phyloP scores from a whole-genome alignment of 2,329 filamentous ascomycete species.

The Chaetomium strumarium region DNA sequence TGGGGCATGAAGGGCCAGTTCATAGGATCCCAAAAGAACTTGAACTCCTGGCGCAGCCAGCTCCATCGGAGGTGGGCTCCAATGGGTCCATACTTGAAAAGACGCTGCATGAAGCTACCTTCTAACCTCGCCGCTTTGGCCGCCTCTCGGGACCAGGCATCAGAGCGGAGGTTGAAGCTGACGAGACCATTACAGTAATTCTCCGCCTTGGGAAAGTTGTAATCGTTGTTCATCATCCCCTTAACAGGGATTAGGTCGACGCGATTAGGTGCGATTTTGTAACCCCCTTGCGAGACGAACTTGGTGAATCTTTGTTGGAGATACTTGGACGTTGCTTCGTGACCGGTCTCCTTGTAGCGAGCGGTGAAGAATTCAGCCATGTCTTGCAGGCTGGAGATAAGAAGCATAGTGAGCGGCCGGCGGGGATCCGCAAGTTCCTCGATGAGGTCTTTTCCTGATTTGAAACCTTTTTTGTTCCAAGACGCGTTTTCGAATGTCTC shows the following conservation, averaged over 20 bases:
- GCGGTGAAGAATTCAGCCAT: conserved; percentile 14
- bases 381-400: conserved; percentile 16
- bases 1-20: conserved; percentile 10
- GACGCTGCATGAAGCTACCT: conserved; percentile 5
- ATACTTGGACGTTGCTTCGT: too few relatives aligned
- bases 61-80: conserved; percentile 16
- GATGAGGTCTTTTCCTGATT: background rate
- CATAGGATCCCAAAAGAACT: conserved; percentile 18
- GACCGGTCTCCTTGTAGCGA: background rate
- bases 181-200: conserved; percentile 7
- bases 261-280: background rate
- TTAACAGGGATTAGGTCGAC: background rate
- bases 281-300: conserved; percentile 18
- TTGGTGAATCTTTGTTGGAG: conserved; percentile 11
- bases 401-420: conserved; percentile 11
- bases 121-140: conserved; percentile 10
- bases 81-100: conserved; percentile 10
- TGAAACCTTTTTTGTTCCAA: background rate
- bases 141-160: conserved; percentile 14
- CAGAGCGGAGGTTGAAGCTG: conserved; percentile 2
- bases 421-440: background rate
- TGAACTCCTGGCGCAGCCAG: conserved; percentile 18
- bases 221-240: conserved; percentile 14
- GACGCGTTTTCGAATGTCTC: conserved; percentile 1
- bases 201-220: background rate